Percentiles rank a stretch among this genome's conserved stretches.
These are phyloP conservation scores for Ophiocordyceps polyrhachis-furcata DNA, from an alignment of 2,329 filamentous ascomycete genomes.

Conservation along the genomic window DNA sequence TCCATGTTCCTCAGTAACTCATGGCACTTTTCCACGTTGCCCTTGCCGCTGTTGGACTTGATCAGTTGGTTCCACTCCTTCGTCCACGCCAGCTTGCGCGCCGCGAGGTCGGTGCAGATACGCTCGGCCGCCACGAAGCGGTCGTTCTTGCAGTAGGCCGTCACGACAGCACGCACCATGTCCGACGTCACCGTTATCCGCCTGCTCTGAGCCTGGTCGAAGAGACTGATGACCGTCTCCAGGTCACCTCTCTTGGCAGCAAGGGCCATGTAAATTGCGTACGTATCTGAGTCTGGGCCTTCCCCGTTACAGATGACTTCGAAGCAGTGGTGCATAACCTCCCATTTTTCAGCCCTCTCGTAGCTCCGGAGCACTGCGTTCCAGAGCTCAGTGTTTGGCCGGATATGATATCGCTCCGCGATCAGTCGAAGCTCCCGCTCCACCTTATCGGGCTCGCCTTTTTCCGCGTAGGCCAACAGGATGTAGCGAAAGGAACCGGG, in stretches of 20 bases:
- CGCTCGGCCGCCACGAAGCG: slow-evolving; percentile 17
- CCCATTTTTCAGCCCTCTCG: slow-evolving; percentile 44
- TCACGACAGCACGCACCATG: slow-evolving; percentile 47
- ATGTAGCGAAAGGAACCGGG: slow-evolving; percentile 33
- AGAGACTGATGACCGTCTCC: slow-evolving; percentile 45
- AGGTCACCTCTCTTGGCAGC: slow-evolving; percentile 55
- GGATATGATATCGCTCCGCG: slow-evolving; percentile 29
- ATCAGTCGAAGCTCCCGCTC: slow-evolving; percentile 45
- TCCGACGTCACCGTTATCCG: slow-evolving; percentile 30
- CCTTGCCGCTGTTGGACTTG: slow-evolving; percentile 44
- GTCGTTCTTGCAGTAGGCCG: slow-evolving; percentile 37
- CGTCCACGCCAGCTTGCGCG: slow-evolving; percentile 30
- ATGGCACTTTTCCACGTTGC: slow-evolving; percentile 31
- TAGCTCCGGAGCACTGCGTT: slow-evolving; percentile 62
- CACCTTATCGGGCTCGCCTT: slow-evolving; percentile 43
- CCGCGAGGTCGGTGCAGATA: slow-evolving; percentile 30
- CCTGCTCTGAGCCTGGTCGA: slow-evolving; percentile 38
- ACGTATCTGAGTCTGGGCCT: slow-evolving; percentile 43
- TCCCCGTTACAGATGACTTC: slow-evolving; percentile 32
- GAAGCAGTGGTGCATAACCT: slow-evolving; percentile 47
- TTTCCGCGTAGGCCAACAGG: slow-evolving; percentile 51
- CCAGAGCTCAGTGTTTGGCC: slow-evolving; percentile 45
- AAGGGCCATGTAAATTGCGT: slow-evolving; percentile 56
- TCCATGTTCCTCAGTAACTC: slow-evolving; percentile 30
- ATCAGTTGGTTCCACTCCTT: slow-evolving; percentile 67